Percentiles rank a stretch among this genome's conserved stretches.
Evolutionary conservation across 2,329 filamentous ascomycete species (phyloP).

Genomic region (Monilinia vaccinii-corymbosi): DNA sequence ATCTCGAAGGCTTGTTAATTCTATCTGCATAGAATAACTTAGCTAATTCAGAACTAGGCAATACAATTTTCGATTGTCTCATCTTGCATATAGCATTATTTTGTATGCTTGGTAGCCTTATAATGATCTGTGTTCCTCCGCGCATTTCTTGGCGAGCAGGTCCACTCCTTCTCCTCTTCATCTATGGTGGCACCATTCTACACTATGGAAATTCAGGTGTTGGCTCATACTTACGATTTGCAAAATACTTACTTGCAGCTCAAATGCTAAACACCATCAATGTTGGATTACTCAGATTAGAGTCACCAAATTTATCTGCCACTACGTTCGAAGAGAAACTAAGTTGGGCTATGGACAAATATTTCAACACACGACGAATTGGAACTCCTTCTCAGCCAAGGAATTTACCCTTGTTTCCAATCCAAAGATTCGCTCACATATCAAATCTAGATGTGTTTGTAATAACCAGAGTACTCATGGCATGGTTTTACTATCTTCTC

Average conservation of each 20-base stretch:
- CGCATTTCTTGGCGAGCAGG: neutral
- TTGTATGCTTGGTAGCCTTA: neutral
- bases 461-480: neutral
- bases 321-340: neutral
- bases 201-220: neutral
- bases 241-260: neutral
- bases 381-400: neutral
- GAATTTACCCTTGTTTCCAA: neutral
- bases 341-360: neutral
- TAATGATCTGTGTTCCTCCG: neutral
- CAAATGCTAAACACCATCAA: neutral
- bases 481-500: slow-evolving; percentile 2
- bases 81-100: neutral
- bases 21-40: neutral
- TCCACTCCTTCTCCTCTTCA: neutral
- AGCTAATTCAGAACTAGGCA: neutral
- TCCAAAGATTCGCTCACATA: neutral
- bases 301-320: neutral
- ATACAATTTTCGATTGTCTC: neutral
- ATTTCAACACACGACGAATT: neutral
- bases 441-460: neutral
- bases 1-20: neutral
- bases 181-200: neutral
- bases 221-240: neutral
- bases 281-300: neutral